Evolutionary conservation across 441 rosid genomes (phyloP).

Genomic region (Pelargonium cotyledonis): DNA sequence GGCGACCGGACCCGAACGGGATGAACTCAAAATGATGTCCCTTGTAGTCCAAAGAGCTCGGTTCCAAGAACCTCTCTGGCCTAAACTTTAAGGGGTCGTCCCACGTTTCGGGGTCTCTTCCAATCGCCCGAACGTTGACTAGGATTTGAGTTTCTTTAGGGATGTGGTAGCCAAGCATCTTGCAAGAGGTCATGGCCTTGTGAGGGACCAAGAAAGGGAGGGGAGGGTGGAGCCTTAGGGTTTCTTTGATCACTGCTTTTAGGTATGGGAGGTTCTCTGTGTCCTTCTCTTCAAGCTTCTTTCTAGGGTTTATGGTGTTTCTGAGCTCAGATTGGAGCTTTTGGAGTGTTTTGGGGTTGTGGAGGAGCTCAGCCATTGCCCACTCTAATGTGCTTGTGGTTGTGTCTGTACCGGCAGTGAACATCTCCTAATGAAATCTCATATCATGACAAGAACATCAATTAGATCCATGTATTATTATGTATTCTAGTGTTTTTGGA

Average conservation of each 20-base stretch:
- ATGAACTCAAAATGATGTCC: slow-evolving; percentile 49
- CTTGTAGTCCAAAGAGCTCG: slow-evolving; percentile 33
- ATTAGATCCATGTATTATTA: no score
- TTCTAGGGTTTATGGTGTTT: neutral
- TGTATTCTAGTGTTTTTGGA: neutral
- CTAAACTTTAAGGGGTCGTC: slow-evolving; percentile 33
- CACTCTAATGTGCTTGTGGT: slow-evolving; percentile 22
- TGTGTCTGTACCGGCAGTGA: slow-evolving; percentile 17
- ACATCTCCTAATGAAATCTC: slow-evolving; percentile 16
- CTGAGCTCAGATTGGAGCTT: slow-evolving; percentile 13
- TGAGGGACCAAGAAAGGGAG: slow-evolving; percentile 22
- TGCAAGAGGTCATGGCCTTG: slow-evolving; percentile 12
- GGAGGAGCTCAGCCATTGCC: slow-evolving; percentile 22
- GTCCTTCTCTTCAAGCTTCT: slow-evolving; percentile 17
- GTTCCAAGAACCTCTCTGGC: slow-evolving; percentile 47
- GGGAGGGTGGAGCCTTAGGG: slow-evolving; percentile 22
- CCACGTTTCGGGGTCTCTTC: slow-evolving; percentile 46
- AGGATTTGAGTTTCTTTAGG: slow-evolving; percentile 23
- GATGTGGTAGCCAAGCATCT: slow-evolving; percentile 16
- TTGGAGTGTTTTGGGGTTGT: slow-evolving; percentile 5
- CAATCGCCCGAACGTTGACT: slow-evolving; percentile 47
- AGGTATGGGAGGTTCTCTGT: slow-evolving; percentile 15
- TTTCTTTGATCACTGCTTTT: slow-evolving; percentile 21
- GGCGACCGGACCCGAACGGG: slow-evolving; percentile 52
- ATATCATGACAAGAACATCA: no score